phyloP scores from a whole-genome alignment of 2,329 filamentous ascomycete genomes.

The Botrytis tulipae region DNA sequence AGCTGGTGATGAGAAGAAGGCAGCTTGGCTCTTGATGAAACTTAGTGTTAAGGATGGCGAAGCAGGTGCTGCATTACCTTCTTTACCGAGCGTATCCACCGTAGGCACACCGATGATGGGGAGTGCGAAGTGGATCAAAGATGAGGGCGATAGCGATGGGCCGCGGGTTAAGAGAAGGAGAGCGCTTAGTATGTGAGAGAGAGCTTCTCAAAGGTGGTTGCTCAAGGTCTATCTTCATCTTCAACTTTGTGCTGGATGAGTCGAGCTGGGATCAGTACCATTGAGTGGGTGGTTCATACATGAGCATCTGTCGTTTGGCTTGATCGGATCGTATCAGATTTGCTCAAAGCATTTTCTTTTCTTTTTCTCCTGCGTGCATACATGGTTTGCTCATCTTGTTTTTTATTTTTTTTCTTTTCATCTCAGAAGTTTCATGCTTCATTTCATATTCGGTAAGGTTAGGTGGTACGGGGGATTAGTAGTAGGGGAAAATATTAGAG shows the following conservation, averaged over 20 bases:
- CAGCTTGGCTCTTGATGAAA: conserved; percentile 49
- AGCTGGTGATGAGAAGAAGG: conserved; percentile 44
- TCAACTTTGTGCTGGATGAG: neutral
- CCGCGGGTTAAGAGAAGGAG: conserved; percentile 44
- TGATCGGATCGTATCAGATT: neutral
- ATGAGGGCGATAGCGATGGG: conserved; percentile 24
- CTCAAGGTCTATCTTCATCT: neutral
- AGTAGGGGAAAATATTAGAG: neutral
- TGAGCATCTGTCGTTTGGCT: neutral
- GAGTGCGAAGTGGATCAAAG: conserved; percentile 4
- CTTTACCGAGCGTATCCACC: neutral
- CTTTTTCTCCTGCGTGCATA: conserved; percentile 6
- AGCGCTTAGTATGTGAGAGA: conserved; percentile 40
- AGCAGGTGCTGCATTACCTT: conserved; percentile 9
- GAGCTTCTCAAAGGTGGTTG: neutral
- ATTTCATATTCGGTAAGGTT: neutral
- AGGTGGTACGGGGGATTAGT: neutral
- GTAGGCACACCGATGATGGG: neutral
- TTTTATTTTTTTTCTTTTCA: neutral
- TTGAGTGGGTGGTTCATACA: neutral
- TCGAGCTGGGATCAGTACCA: neutral
- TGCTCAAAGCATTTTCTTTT: neutral
- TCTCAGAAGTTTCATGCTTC: neutral
- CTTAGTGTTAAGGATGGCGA: conserved; percentile 44
- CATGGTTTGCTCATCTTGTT: neutral